phyloP scores from a whole-genome alignment of 345 rosid genomes.

The Ailanthus altissimus region DNA sequence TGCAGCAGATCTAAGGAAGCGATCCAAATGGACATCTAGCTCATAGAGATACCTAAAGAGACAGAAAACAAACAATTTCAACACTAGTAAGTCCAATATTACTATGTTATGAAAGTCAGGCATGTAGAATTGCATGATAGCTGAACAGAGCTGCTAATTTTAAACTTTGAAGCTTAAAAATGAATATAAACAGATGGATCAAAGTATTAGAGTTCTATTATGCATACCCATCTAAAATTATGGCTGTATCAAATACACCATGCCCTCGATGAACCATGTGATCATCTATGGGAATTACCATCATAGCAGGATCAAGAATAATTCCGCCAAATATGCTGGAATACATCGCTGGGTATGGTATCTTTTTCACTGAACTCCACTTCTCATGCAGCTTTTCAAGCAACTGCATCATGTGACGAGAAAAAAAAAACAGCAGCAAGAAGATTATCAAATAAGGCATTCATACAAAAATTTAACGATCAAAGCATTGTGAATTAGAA shows the following conservation, averaged over 20 bases:
- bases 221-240: slow-evolving; percentile 58
- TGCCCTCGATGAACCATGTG: slow-evolving; percentile 83
- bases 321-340: slow-evolving; percentile 68
- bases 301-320: slow-evolving; percentile 66
- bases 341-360: slow-evolving; percentile 71
- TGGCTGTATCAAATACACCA: slow-evolving; percentile 73
- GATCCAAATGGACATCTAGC: slow-evolving; percentile 64
- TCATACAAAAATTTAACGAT: not conserved
- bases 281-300: slow-evolving; percentile 73
- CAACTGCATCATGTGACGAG: slow-evolving; percentile 38
- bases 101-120: not conserved
- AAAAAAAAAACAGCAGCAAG: slow-evolving; percentile 7
- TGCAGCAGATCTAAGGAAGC: slow-evolving; percentile 61
- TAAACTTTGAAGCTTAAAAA: not conserved
- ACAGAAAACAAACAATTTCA: not conserved
- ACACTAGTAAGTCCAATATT: not conserved
- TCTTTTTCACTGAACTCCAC: slow-evolving; percentile 53
- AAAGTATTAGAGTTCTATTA: not conserved
- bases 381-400: slow-evolving; percentile 57
- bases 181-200: not conserved
- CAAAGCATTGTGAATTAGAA: not conserved
- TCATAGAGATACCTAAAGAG: slow-evolving; percentile 56
- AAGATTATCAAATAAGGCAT: not conserved
- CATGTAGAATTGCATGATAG: not conserved
- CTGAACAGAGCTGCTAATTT: not conserved